Evolutionary conservation across 768 basidiomycete species (phyloP).

Genomic region (Strobilomyces confusus): DNA sequence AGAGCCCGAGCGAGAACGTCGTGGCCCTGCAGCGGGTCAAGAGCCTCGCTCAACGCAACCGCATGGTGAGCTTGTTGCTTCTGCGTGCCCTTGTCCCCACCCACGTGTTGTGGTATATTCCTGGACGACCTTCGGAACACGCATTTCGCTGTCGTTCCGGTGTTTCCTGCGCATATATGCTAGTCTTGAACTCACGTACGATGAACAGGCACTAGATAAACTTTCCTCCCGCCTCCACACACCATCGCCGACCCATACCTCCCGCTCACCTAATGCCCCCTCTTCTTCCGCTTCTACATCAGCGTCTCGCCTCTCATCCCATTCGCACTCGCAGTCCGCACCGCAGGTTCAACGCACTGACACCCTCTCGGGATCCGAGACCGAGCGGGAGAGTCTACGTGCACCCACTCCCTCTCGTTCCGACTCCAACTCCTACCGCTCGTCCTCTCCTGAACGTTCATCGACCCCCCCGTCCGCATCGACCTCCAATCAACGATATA

Average conservation of each 20-base stretch:
- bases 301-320: slow-evolving; percentile 35
- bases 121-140: slow-evolving; percentile 9
- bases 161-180: slow-evolving; percentile 20
- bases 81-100: slow-evolving; percentile 26
- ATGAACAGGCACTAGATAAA: slow-evolving; percentile 59
- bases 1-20: slow-evolving; percentile 49
- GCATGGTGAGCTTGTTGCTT: slow-evolving; percentile 50
- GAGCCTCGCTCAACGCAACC: slow-evolving; percentile 68
- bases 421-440: slow-evolving; percentile 30
- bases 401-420: slow-evolving; percentile 30
- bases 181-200: slow-evolving; percentile 4
- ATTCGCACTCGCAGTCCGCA: slow-evolving; percentile 29
- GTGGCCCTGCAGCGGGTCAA: slow-evolving; percentile 63
- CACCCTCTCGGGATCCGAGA: slow-evolving; percentile 72
- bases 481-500: slow-evolving; percentile 31
- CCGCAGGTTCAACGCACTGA: slow-evolving; percentile 28
- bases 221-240: slow-evolving; percentile 57
- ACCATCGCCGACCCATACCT: slow-evolving; percentile 47
- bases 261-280: slow-evolving; percentile 34
- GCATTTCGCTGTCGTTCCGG: slow-evolving; percentile 2
- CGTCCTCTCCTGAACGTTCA: slow-evolving; percentile 37
- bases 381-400: slow-evolving; percentile 62
- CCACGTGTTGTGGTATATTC: slow-evolving; percentile 30
- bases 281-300: slow-evolving; percentile 35
- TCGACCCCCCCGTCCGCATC: slow-evolving; percentile 34